These are phyloP conservation scores for Backusella morwellensis DNA, from an alignment of 192 early-diverging fungal genomes.

Conservation along the genomic window DNA sequence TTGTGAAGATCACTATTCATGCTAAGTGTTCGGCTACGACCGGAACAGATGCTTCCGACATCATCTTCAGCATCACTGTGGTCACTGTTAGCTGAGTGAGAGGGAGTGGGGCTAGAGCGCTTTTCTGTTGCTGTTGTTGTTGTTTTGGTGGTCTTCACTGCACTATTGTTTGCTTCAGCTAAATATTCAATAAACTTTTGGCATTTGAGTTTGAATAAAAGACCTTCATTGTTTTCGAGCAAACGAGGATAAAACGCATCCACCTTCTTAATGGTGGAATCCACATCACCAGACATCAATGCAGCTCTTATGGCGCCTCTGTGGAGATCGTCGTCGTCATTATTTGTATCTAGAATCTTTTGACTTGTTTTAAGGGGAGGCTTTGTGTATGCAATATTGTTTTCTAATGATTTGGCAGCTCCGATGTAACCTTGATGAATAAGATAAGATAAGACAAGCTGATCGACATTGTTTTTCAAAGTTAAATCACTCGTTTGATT, in stretches of 20 bases:
- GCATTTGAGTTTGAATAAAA: constrained; percentile 79
- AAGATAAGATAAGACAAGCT: constrained; percentile 76
- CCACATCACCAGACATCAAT: constrained; percentile 74
- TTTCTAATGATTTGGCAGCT: constrained; percentile 69
- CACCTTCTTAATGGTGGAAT: constrained; percentile 62
- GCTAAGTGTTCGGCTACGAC: background rate
- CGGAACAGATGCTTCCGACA: background rate
- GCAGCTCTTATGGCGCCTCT: constrained; percentile 20
- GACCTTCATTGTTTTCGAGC: constrained; percentile 54
- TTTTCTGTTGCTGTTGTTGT: background rate
- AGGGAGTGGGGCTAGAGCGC: background rate
- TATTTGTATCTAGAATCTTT: too few relatives aligned
- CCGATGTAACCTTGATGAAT: constrained; percentile 77
- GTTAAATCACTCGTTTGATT: background rate
- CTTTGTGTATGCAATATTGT: constrained; percentile 15
- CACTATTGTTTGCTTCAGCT: background rate
- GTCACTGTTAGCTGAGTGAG: background rate
- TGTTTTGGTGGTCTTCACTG: background rate
- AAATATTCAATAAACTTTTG: constrained; percentile 75
- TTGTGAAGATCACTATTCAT: constrained; percentile 9
- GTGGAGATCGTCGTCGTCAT: background rate
- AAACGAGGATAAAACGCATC: constrained; percentile 68
- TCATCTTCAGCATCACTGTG: constrained; percentile 12
- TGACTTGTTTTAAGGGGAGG: background rate
- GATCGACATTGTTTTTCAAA: constrained; percentile 31